Percentiles rank a stretch among this genome's conserved stretches.
Evolutionary conservation across 345 rosid genomes (phyloP).

Genomic region (Cardamine resedifolia): DNA sequence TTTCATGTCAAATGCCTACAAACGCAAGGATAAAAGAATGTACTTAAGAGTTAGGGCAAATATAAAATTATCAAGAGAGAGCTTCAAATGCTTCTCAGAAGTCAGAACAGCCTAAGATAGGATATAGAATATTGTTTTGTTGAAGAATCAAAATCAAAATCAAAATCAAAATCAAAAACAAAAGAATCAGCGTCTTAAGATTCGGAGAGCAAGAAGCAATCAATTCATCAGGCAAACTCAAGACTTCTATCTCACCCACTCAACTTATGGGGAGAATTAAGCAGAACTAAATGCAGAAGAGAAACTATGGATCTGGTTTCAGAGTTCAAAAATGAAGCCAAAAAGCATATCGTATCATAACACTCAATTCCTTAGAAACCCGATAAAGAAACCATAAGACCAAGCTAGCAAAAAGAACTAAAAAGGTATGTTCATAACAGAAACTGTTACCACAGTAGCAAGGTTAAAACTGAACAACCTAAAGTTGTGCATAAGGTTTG

Average conservation of each 20-base stretch:
- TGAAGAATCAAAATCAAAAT: not conserved
- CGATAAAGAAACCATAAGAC: not conserved
- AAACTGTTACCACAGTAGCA: not conserved
- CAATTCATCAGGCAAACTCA: not conserved
- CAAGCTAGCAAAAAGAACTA: not conserved
- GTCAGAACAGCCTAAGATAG: not conserved
- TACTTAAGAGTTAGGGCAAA: not conserved
- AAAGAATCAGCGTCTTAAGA: not conserved
- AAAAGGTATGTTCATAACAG: not conserved
- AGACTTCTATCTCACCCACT: not conserved
- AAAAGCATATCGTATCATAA: conserved; percentile 9
- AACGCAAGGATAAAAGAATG: not conserved
- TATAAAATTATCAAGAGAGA: not conserved
- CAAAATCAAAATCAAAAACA: no score
- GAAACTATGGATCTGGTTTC: not conserved
- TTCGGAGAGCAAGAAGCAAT: not conserved
- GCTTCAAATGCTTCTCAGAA: conserved; percentile 9
- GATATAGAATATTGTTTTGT: not conserved
- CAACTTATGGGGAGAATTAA: not conserved
- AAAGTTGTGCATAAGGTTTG: conserved; percentile 1
- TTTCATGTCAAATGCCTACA: conserved; percentile 37
- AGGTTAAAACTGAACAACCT: not conserved
- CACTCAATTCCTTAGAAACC: not conserved
- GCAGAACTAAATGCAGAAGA: conserved; percentile 14
- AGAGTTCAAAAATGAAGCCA: not conserved